Base-by-base conservation (phyloP, 2,329 filamentous ascomycete species). In the Claviceps capensis region DNA sequence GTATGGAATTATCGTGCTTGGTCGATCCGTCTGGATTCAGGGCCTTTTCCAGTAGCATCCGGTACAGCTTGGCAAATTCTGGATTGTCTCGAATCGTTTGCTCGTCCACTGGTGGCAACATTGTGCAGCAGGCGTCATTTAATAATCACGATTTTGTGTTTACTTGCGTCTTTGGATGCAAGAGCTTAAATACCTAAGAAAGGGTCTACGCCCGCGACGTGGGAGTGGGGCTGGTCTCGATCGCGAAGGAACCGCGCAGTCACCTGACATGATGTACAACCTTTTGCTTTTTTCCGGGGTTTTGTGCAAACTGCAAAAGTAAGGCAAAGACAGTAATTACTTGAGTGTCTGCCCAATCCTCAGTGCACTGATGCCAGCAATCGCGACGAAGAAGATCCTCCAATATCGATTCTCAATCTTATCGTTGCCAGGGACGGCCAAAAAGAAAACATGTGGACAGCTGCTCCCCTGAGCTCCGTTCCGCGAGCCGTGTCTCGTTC, bases 71-170 rank as follows among this genome's bases (percentile, higher is more conserved):
- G n/a, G 76, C 75, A 58, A 83, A 84, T 22, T 77, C 72, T 0
- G 79, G 79, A 56, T 83, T 83, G 53, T 69, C 71, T 50, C 72
- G 63, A 1, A 84, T 62, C 17, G 83, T 67, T 0, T 70, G 58
- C 8, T 75, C 69, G 19, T 83, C 79, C 8, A 83, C 64, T 0
- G 78, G 78, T 0, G 80, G 80, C 2, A 83, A 64, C 78, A 82
- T 82, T 30, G 44, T 34, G 22, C 13, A 8, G 11, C 8, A 44
- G 19, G 6, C 42, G 19, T 44, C 19, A 44, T 26, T 26, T 7
- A 16, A 5, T 3, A 3, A 22, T 7, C 5, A 7, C 19, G 14
- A n/a, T 17, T 22, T 36, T 6, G 11, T 23, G 42, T 4, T 38
- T 26, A 5, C 4, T 19, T 16, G 4, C 8, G 30, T 11, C 30